Conservation (phyloP, 192 early-diverging fungal species). For the Gonapodya prolifera region DNA sequence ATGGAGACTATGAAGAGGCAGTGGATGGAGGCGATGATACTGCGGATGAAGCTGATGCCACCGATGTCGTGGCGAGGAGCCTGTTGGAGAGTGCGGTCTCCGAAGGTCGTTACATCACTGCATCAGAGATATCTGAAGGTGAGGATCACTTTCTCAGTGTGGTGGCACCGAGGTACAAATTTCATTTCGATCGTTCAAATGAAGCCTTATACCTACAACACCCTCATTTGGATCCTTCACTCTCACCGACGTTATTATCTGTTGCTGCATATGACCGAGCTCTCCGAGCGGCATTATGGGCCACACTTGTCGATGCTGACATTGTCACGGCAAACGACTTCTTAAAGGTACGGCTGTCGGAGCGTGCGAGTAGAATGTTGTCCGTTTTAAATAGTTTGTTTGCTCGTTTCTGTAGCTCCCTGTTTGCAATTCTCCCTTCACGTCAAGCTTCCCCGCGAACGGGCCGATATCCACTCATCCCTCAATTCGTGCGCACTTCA, state of each 20-base stretch:
- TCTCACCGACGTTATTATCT: no score
- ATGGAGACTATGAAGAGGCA: neutral
- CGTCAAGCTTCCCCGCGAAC: neutral
- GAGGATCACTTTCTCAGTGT: no score
- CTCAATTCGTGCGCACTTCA: neutral
- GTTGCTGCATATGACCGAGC: neutral
- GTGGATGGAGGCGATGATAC: neutral
- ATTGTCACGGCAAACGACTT: neutral
- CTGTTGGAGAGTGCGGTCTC: neutral
- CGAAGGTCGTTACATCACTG: neutral
- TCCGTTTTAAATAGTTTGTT: no score
- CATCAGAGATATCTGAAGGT: neutral
- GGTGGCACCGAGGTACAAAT: no score
- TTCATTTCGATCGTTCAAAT: no score
- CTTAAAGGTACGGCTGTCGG: neutral
- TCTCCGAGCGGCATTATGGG: neutral
- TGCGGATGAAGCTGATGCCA: no score
- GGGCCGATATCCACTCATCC: neutral
- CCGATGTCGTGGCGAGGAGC: no score
- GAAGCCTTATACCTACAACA: no score
- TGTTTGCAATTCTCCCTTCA: neutral
- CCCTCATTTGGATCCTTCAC: no score
- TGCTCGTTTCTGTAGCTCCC: no score
- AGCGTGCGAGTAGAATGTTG: no score
- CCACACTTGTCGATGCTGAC: neutral